Evolutionary conservation across 2,329 filamentous ascomycete species (phyloP).

Genomic region (Niveomyces coronatus): DNA sequence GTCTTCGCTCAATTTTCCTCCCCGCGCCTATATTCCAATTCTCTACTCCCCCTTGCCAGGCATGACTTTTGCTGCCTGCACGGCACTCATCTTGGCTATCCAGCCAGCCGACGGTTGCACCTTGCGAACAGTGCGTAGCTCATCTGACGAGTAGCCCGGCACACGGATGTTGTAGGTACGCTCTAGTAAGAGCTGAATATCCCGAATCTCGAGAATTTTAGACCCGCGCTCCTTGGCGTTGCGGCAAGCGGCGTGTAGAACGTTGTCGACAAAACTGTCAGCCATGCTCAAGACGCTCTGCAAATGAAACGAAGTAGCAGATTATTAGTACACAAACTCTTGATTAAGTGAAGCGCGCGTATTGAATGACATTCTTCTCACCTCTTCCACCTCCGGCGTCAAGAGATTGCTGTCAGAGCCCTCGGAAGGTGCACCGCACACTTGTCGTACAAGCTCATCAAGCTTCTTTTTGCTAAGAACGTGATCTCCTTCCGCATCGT

Average conservation of each 20-base stretch:
- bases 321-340: not conserved
- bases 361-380: slow-evolving; percentile 22
- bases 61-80: slow-evolving; percentile 84
- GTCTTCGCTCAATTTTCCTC: too few relatives aligned
- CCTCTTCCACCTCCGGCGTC: slow-evolving; percentile 92
- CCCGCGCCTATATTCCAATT: too few relatives aligned
- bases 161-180: slow-evolving; percentile 85
- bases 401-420: slow-evolving; percentile 66
- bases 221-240: slow-evolving; percentile 89
- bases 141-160: slow-evolving; percentile 88
- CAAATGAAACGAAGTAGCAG: not conserved
- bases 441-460: slow-evolving; percentile 87
- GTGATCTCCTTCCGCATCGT: slow-evolving; percentile 85
- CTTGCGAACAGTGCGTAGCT: slow-evolving; percentile 88
- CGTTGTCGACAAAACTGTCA: slow-evolving; percentile 89
- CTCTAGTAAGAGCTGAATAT: slow-evolving; percentile 74
- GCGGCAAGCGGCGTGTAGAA: slow-evolving; percentile 77
- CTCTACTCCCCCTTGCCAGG: slow-evolving; percentile 47
- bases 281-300: slow-evolving; percentile 81
- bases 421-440: slow-evolving; percentile 70
- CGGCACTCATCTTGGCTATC: slow-evolving; percentile 95
- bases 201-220: slow-evolving; percentile 79
- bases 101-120: slow-evolving; percentile 79
- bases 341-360: not conserved
- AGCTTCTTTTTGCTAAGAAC: slow-evolving; percentile 97